Percentiles rank a stretch among this genome's conserved stretches.
These are phyloP conservation scores for Aspergillus nidulans DNA, from an alignment of 495 filamentous ascomycete genomes.

Conservation along the genomic window DNA sequence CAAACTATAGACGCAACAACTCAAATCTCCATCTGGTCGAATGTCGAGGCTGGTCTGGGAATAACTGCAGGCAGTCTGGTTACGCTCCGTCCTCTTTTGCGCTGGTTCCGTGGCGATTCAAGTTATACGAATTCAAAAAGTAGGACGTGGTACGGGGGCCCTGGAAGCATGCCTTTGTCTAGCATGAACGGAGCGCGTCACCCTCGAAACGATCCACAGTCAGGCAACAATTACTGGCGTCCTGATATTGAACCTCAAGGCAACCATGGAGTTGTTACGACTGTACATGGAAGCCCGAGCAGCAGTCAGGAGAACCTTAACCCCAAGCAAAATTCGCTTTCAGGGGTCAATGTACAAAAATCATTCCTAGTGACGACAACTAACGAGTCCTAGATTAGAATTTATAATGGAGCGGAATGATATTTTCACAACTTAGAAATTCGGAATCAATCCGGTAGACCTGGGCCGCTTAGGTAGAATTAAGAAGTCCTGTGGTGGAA, in stretches of 20 bases:
- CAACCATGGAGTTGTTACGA: constrained; percentile 26
- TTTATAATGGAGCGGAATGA: background rate
- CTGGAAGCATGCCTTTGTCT: constrained; percentile 31
- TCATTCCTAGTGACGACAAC: constrained; percentile 35
- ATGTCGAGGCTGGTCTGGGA: constrained; percentile 42
- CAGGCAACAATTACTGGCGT: constrained; percentile 28
- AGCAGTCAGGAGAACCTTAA: constrained; percentile 41
- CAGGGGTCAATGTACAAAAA: constrained; percentile 39
- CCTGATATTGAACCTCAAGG: constrained; percentile 29
- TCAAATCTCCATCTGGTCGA: constrained; percentile 45
- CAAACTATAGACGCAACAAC: constrained; percentile 33
- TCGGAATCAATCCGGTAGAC: background rate
- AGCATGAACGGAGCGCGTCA: constrained; percentile 26
- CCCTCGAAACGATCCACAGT: constrained; percentile 18
- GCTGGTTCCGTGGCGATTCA: constrained; percentile 35
- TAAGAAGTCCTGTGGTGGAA: no score
- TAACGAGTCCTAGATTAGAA: constrained; percentile 12
- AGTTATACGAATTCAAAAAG: constrained; percentile 25
- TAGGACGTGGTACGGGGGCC: constrained; percentile 11
- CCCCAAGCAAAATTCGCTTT: constrained; percentile 23
- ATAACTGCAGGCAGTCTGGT: constrained; percentile 45
- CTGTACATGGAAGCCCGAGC: constrained; percentile 27
- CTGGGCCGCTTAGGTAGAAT: no score
- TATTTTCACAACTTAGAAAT: background rate
- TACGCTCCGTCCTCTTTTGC: constrained; percentile 45